phyloP scores from a whole-genome alignment of 129 eudicot genomes.

The Chrysanthemum makinoi region DNA sequence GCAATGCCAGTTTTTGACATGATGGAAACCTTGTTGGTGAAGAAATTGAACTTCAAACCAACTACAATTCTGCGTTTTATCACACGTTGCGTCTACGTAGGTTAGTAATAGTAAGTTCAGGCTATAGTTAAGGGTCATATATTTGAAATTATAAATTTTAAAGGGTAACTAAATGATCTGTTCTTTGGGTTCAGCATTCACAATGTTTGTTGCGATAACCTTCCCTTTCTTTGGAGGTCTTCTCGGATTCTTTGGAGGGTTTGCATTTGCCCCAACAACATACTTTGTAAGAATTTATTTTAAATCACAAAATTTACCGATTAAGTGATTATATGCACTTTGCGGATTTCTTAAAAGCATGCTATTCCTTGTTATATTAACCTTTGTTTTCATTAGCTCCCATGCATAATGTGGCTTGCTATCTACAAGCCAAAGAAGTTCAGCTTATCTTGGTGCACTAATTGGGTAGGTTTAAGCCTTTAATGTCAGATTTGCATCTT shows the following conservation, averaged over 20 bases:
- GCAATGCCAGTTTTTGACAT: constrained; percentile 86
- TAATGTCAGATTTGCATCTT: no score
- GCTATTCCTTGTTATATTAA: constrained; percentile 6
- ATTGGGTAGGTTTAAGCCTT: constrained; percentile 50
- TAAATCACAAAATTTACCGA: neutral
- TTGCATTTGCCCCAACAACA: constrained; percentile 72
- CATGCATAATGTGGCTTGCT: constrained; percentile 77
- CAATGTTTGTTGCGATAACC: constrained; percentile 60
- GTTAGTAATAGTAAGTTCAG: constrained; percentile 33
- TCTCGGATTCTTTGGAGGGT: constrained; percentile 67
- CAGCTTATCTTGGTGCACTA: constrained; percentile 62
- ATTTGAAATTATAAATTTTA: neutral
- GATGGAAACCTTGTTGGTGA: constrained; percentile 69
- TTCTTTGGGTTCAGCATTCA: constrained; percentile 42
- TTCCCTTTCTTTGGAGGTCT: constrained; percentile 69
- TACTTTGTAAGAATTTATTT: constrained; percentile 43
- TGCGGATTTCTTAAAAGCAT: neutral
- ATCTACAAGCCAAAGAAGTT: constrained; percentile 66
- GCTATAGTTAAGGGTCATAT: neutral
- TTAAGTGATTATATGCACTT: neutral
- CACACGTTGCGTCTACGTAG: constrained; percentile 55
- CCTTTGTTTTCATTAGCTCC: constrained; percentile 40
- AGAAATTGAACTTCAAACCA: constrained; percentile 55
- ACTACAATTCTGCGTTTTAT: constrained; percentile 46
- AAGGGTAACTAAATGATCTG: neutral